Conservation (phyloP, 139 green algal genomes). For the Closterium sp. region DNA sequence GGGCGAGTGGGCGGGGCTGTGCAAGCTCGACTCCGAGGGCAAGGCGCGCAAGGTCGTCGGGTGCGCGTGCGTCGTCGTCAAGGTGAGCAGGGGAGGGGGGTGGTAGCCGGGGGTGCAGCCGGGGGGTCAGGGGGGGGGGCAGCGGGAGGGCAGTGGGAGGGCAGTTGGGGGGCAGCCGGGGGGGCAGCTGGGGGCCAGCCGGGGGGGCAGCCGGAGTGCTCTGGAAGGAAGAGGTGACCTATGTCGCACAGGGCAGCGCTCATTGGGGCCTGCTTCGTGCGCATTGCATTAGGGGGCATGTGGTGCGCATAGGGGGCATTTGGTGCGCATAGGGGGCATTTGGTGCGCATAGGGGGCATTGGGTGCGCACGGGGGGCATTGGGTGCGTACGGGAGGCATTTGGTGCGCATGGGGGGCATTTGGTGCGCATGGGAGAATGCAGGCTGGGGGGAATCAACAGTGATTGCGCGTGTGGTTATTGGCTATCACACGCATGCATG, state of each 20-base stretch:
- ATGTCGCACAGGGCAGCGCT: too few species aligned
- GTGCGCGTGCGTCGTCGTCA: slow-evolving; percentile 89
- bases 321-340: background rate
- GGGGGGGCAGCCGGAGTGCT: too few species aligned
- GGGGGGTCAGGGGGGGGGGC: too few species aligned
- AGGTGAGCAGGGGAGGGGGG: background rate
- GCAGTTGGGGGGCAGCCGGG: too few species aligned
- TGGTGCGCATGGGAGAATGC: background rate
- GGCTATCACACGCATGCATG: too few species aligned
- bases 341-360: background rate
- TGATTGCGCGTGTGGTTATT: too few species aligned
- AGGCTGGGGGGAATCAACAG: too few species aligned
- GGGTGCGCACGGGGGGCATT: background rate
- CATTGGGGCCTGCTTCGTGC: too few species aligned
- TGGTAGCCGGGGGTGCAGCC: background rate
- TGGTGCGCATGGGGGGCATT: background rate
- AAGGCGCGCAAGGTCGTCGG: slow-evolving; percentile 94
- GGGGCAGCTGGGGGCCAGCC: too few species aligned
- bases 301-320: background rate
- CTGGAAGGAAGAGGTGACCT: too few species aligned
- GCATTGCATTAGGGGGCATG: background rate
- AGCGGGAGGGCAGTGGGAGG: background rate
- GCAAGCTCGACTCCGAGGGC: slow-evolving; percentile 98
- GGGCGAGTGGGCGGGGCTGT: slow-evolving; percentile 84
- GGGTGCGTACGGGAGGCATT: too few species aligned